Evolutionary conservation across 2,329 filamentous ascomycete species (phyloP).

Genomic region (Neopestalotiopsis sp.): DNA sequence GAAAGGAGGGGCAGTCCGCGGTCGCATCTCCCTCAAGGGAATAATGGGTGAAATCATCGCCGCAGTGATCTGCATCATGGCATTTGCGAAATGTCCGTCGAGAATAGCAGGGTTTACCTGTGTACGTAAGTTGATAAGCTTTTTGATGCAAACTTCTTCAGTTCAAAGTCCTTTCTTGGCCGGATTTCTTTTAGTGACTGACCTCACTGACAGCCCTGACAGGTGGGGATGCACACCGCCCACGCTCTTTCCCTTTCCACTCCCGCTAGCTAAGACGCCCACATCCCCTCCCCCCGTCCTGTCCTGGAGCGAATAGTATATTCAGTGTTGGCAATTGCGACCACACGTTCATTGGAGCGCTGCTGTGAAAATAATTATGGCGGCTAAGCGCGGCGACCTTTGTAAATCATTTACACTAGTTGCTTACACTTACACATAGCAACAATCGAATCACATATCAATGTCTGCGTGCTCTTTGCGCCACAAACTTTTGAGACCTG

Average conservation of each 20-base stretch:
- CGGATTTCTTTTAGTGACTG: not conserved
- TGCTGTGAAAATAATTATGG: constrained; percentile 4
- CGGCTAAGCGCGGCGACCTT: constrained; percentile 12
- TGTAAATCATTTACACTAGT: not conserved
- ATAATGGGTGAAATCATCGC: not conserved
- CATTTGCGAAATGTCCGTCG: not conserved
- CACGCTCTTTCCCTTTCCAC: not conserved
- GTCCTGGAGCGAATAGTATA: not conserved
- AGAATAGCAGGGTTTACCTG: constrained; percentile 8
- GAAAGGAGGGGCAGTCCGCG: constrained; percentile 1
- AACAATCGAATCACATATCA: not conserved
- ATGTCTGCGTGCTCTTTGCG: not conserved
- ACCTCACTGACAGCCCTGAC: constrained; percentile 1
- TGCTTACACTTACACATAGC: not conserved
- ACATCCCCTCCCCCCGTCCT: not conserved
- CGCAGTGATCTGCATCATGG: constrained; percentile 3
- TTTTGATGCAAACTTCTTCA: not conserved
- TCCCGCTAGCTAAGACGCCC: not conserved
- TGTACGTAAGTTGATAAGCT: not conserved
- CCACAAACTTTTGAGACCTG: not conserved
- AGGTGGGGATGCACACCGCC: constrained; percentile 11
- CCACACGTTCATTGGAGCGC: not conserved
- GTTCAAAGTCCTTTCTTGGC: not conserved
- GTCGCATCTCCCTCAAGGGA: not conserved
- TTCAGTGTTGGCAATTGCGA: constrained; percentile 3